Evolutionary conservation across 345 rosid genomes (phyloP).

Genomic region (Ceriops decandra): DNA sequence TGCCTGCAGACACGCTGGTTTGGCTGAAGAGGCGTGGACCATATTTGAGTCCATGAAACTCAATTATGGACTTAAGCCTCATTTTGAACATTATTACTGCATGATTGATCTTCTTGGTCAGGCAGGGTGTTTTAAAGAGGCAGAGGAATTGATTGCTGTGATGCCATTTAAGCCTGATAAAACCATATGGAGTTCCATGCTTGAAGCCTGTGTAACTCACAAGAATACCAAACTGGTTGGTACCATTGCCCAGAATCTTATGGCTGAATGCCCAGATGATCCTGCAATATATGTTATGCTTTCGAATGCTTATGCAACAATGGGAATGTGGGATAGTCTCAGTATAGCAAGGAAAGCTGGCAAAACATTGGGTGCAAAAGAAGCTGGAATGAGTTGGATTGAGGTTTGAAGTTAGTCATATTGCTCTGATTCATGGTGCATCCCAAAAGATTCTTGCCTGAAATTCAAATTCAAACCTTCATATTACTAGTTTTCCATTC

Average conservation of each 20-base stretch:
- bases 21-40: slow-evolving; percentile 48
- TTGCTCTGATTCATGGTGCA: not conserved
- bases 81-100: slow-evolving; percentile 63
- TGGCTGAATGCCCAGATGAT: slow-evolving; percentile 40
- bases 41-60: slow-evolving; percentile 48
- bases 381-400: slow-evolving; percentile 64
- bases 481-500: not conserved
- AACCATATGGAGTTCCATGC: slow-evolving; percentile 68
- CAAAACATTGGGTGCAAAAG: slow-evolving; percentile 46
- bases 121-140: slow-evolving; percentile 55
- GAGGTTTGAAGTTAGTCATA: slow-evolving; percentile 28
- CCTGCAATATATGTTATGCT: slow-evolving; percentile 57
- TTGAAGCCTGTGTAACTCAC: slow-evolving; percentile 58
- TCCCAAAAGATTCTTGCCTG: not conserved
- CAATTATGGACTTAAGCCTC: slow-evolving; percentile 50
- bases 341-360: slow-evolving; percentile 52
- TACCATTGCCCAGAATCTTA: slow-evolving; percentile 40
- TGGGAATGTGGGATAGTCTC: slow-evolving; percentile 64
- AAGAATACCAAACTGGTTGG: slow-evolving; percentile 39
- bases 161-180: slow-evolving; percentile 65
- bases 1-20: slow-evolving; percentile 70
- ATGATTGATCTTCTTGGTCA: slow-evolving; percentile 69
- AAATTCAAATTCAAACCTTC: slow-evolving; percentile 2
- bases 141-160: slow-evolving; percentile 37
- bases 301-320: slow-evolving; percentile 57